phyloP scores from a whole-genome alignment of 495 filamentous ascomycete species.

The Glarea lozoyensis region DNA sequence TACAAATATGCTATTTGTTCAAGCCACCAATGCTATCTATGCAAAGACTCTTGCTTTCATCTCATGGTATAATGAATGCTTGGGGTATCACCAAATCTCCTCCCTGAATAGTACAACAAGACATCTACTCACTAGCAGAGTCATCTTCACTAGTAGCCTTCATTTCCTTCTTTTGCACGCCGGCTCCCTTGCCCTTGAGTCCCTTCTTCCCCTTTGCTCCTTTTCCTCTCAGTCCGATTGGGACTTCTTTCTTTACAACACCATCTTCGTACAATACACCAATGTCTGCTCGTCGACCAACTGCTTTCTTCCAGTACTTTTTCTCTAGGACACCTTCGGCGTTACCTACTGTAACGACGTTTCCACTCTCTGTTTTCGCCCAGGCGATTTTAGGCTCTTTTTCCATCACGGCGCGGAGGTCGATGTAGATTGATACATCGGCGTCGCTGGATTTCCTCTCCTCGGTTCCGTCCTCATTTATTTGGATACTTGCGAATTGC shows the following conservation, averaged over 20 bases:
- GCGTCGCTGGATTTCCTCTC: slow-evolving; percentile 69
- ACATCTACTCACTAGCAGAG: slow-evolving; percentile 15
- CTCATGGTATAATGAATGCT: neutral
- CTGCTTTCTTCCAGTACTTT: slow-evolving; percentile 43
- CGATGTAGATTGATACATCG: slow-evolving; percentile 70
- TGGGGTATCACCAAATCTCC: neutral
- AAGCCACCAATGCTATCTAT: neutral
- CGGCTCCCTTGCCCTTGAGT: slow-evolving; percentile 23
- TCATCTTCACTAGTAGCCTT: slow-evolving; percentile 21
- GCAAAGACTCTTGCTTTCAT: too few relatives aligned
- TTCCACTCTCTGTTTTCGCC: slow-evolving; percentile 76
- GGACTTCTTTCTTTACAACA: slow-evolving; percentile 36
- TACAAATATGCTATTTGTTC: neutral
- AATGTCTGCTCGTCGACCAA: slow-evolving; percentile 45
- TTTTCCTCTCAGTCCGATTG: slow-evolving; percentile 32
- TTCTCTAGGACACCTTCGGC: slow-evolving; percentile 32
- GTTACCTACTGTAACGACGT: slow-evolving; percentile 43
- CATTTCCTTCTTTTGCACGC: slow-evolving; percentile 23
- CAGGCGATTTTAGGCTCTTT: slow-evolving; percentile 55
- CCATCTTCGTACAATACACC: slow-evolving; percentile 61
- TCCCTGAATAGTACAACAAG: neutral
- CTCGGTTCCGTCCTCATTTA: slow-evolving; percentile 24
- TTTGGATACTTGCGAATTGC: slow-evolving; percentile 67
- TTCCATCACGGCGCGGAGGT: slow-evolving; percentile 53
- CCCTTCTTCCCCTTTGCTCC: slow-evolving; percentile 32